phyloP scores from a whole-genome alignment of 108 stramenopile species.

The Nitzschia inconspicua region DNA sequence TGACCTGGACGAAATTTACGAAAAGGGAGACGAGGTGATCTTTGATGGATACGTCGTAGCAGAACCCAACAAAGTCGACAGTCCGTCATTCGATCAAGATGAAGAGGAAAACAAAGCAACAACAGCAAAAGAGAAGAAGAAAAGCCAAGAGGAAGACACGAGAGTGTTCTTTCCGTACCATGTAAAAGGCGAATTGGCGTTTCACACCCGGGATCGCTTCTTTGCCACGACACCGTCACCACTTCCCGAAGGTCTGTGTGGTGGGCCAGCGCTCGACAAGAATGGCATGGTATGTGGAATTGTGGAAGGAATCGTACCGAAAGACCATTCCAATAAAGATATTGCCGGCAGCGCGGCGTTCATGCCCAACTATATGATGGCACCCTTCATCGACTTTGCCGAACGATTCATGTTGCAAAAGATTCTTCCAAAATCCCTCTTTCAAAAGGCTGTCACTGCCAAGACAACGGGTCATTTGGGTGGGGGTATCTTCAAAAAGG shows the following conservation, averaged over 20 bases:
- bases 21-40: conserved; percentile 59
- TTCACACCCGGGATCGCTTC: conserved; percentile 72
- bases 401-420: conserved; percentile 72
- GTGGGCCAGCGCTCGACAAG: conserved; percentile 66
- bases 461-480: conserved; percentile 42
- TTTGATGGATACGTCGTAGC: conserved; percentile 81
- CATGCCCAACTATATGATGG: conserved; percentile 63
- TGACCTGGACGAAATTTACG: conserved; percentile 56
- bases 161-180: conserved; percentile 64
- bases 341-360: conserved; percentile 80
- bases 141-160: conserved; percentile 39
- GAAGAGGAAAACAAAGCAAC: neutral
- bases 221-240: conserved; percentile 66
- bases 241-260: conserved; percentile 81
- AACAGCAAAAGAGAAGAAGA: neutral
- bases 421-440: conserved; percentile 61
- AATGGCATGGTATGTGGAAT: conserved; percentile 60
- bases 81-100: conserved; percentile 16
- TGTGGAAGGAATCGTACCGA: conserved; percentile 81
- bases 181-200: conserved; percentile 51
- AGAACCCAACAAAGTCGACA: conserved; percentile 41
- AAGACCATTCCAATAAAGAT: conserved; percentile 49
- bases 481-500: conserved; percentile 35
- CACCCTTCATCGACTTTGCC: conserved; percentile 67
- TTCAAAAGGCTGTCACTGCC: conserved; percentile 61